Evolutionary conservation across 768 basidiomycete genomes (phyloP).

Genomic region (Dacryopinax spathularia): DNA sequence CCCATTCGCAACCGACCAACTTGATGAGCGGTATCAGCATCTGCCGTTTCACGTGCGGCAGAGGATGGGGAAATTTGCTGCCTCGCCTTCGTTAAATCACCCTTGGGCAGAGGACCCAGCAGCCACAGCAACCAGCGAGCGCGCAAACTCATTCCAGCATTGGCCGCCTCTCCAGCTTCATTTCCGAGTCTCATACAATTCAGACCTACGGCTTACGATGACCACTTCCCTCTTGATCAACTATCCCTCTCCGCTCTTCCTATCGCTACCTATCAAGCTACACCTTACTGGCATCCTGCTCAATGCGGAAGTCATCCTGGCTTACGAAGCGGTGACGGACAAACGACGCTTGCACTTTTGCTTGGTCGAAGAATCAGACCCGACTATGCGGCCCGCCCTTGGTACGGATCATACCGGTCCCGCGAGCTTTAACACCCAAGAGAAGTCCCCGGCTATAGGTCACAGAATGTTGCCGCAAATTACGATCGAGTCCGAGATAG

Average conservation of each 20-base stretch:
- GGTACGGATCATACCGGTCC: conserved; percentile 45
- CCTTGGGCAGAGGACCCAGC: not conserved
- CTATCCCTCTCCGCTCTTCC: conserved; percentile 90
- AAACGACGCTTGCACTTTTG: conserved; percentile 72
- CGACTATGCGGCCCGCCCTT: conserved; percentile 36
- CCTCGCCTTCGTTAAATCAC: not conserved
- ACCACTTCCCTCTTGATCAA: conserved; percentile 91
- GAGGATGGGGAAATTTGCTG: not conserved
- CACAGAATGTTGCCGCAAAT: conserved; percentile 74
- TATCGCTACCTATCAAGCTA: conserved; percentile 90
- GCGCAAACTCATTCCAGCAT: not conserved
- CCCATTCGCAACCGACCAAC: not conserved
- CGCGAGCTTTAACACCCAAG: conserved; percentile 29
- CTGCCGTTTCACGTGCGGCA: not conserved
- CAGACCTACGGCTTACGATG: conserved; percentile 75
- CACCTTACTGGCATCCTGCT: conserved; percentile 83
- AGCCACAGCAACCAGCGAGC: not conserved
- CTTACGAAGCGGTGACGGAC: conserved; percentile 59
- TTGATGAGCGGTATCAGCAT: not conserved
- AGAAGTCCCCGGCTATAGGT: conserved; percentile 64
- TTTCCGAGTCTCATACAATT: conserved; percentile 70
- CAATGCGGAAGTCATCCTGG: conserved; percentile 73
- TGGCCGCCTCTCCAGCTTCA: conserved; percentile 68
- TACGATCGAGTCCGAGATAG: conserved; percentile 91
- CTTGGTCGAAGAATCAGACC: conserved; percentile 75